These are phyloP conservation scores for Saraca asoca DNA, from an alignment of 331 rosid species.

Conservation along the genomic window DNA sequence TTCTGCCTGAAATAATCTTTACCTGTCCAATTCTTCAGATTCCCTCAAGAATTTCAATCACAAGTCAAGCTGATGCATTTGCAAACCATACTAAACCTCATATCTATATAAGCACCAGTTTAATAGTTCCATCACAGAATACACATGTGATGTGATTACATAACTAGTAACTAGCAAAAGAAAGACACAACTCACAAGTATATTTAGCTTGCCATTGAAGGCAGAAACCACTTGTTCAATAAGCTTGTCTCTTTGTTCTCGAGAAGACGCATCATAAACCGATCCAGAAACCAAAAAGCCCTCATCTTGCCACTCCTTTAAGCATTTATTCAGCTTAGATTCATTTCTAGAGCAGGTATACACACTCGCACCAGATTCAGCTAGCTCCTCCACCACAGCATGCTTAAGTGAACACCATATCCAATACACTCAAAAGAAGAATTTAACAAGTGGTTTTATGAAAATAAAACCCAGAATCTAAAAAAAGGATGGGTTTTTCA, in stretches of 20 bases:
- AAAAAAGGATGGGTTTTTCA: background rate
- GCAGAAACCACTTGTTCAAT: constrained; percentile 37
- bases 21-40: background rate
- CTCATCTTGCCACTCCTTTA: constrained; percentile 44
- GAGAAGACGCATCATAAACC: constrained; percentile 47
- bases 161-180: too few species aligned
- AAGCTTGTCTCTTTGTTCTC: constrained; percentile 43
- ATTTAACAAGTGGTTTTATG: background rate
- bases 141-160: background rate
- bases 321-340: constrained; percentile 35
- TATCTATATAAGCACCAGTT: background rate
- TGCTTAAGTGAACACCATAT: constrained; percentile 32
- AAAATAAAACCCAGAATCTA: constrained; percentile 2
- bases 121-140: background rate
- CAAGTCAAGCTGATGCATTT: background rate
- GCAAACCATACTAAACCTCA: background rate
- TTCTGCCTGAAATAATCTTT: too few species aligned
- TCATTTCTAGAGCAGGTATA: constrained; percentile 52
- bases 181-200: constrained; percentile 37
- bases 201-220: constrained; percentile 50
- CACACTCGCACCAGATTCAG: constrained; percentile 48
- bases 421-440: background rate
- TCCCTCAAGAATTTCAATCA: background rate
- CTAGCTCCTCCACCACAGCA: constrained; percentile 59
- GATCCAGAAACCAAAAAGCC: constrained; percentile 48